Evolutionary conservation across 768 basidiomycete species (phyloP), one percentile per base, ranked within the genome.

Genomic region (Suillus subalutaceus): DNA sequence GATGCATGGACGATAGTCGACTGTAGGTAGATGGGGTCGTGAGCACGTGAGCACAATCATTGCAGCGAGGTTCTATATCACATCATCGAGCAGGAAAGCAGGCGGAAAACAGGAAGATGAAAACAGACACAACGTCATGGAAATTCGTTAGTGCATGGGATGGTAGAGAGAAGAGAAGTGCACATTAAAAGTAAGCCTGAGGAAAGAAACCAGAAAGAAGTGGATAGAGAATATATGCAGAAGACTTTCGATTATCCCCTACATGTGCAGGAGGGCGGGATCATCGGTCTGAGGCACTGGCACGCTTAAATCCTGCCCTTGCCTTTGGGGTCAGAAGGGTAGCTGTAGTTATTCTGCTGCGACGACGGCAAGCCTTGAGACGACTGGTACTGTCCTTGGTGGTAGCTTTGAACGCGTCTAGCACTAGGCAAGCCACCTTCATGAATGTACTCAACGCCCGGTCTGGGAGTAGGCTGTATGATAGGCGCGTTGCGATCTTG

Each of bases 311-410:
- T 57, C 63, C 63, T 48, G 48, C 35, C 57, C 44, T 72, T 64
- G 53, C 23, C 46, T n/a, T 61, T 65, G 16, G 37, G 67, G 35
- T 67, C 66, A 56, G n/a, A n/a, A 41, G 64, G 69, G 58, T 64
- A 66, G 15, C 60, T 23, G 26, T 56, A 55, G 6, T 66, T 65
- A 67, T 70, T 72, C 37, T 68, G 70, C 26, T 52, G 75, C 30
- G 77, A 70, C 37, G 68, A 73, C 7, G 65, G 67, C 6, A 72
- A 75, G 2, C 57, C 67, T 3, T 69, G 64, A 16, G 69, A 67
- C 7, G 53, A n/a, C 26, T 18, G 52, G 8, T 38, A 62, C 32
- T 65, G 66, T 23, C 40, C 35, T 46, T 66, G 61, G 15, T 69
- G 50, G 40, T 64, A 38, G 16, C 64, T 20, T 18, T 13, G 62